Evolutionary conservation across 768 basidiomycete genomes (phyloP).

Genomic region (Xerocomellus chrysenteron): DNA sequence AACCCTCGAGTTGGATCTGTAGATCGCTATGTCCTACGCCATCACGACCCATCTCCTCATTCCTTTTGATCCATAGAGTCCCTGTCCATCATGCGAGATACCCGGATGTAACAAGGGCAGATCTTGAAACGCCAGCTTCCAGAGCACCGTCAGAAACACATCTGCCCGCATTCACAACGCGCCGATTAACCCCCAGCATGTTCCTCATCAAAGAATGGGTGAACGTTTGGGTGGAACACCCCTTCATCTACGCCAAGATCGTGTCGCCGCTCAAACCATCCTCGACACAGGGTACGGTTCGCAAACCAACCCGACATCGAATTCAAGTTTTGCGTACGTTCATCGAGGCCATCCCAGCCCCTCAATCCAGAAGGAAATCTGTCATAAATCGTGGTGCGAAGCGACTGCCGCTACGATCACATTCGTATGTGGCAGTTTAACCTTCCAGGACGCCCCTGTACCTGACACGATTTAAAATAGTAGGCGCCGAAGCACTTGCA

Average conservation of each 20-base stretch:
- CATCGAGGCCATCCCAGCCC: constrained; percentile 46
- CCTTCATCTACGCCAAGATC: constrained; percentile 54
- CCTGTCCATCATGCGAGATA: constrained; percentile 17
- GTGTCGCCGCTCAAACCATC: constrained; percentile 38
- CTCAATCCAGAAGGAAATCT: constrained; percentile 43
- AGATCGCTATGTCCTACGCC: not conserved
- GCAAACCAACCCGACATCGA: constrained; percentile 37
- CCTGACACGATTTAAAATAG: constrained; percentile 22
- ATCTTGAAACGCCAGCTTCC: not conserved
- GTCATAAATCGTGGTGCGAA: constrained; percentile 1
- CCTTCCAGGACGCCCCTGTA: no score
- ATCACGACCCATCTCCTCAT: not conserved
- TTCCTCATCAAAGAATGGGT: constrained; percentile 52
- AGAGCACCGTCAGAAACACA: not conserved
- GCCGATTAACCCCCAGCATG: constrained; percentile 33
- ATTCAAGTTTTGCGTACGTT: constrained; percentile 47
- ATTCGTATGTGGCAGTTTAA: no score
- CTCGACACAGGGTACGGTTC: constrained; percentile 61
- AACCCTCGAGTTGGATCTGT: no score
- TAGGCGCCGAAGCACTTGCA: constrained; percentile 52
- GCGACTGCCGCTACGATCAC: no score
- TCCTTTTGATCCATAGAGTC: no score
- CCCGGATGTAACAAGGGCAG: not conserved
- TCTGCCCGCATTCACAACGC: constrained; percentile 36
- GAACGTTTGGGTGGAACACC: constrained; percentile 51